Evolutionary conservation across 495 filamentous ascomycete species (phyloP).

Genomic region (Penicillium bialowiezense): DNA sequence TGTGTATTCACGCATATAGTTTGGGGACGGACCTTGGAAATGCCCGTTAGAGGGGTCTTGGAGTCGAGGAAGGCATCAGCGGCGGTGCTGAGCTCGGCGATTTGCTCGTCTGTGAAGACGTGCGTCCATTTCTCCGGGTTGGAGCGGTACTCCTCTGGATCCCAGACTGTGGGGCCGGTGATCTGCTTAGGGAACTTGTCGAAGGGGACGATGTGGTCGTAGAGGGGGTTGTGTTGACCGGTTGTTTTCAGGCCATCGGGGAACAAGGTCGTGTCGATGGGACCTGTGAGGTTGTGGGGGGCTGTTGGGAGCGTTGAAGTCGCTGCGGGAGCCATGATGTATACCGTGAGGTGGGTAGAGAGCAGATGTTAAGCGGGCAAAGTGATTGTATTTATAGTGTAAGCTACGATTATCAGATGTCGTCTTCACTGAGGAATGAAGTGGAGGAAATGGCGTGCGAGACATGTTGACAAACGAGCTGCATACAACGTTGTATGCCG

Average conservation of each 20-base stretch:
- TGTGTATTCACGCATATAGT: neutral
- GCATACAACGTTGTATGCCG: too few relatives aligned
- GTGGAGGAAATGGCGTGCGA: conserved; percentile 27
- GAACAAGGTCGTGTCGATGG: conserved; percentile 35
- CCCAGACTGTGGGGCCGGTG: conserved; percentile 72
- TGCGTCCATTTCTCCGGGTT: conserved; percentile 74
- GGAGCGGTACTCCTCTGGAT: conserved; percentile 61
- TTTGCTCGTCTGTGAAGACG: conserved; percentile 58
- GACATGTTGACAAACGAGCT: too few relatives aligned
- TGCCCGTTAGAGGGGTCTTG: conserved; percentile 65
- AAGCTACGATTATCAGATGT: conserved; percentile 15
- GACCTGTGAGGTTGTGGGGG: conserved; percentile 28
- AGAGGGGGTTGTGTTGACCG: conserved; percentile 72
- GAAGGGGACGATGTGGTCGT: conserved; percentile 63
- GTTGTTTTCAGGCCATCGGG: conserved; percentile 60
- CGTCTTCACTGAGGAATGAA: conserved; percentile 19
- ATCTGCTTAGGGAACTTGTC: conserved; percentile 68
- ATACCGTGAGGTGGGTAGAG: neutral
- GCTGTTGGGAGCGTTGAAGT: conserved; percentile 26
- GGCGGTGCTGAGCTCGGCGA: conserved; percentile 61
- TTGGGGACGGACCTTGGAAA: conserved; percentile 50
- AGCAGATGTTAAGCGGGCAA: neutral
- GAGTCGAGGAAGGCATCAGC: conserved; percentile 65
- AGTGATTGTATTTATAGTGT: conserved; percentile 20
- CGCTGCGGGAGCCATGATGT: conserved; percentile 37